Conservation (phyloP, 768 basidiomycete species). For the Albatrellus ellisii region DNA sequence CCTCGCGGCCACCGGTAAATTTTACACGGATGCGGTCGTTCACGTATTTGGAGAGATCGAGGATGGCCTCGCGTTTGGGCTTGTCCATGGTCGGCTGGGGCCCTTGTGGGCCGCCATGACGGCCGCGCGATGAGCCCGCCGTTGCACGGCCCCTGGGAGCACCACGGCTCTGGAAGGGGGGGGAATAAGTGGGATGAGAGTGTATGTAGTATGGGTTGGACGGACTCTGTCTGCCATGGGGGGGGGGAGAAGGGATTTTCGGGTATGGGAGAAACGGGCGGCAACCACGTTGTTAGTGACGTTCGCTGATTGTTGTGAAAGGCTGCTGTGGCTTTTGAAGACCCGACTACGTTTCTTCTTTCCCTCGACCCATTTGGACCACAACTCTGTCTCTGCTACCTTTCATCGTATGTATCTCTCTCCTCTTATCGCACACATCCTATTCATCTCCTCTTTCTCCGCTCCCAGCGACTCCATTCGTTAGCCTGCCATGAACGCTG, state of each 20-base stretch:
- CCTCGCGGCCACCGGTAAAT: slow-evolving; percentile 97
- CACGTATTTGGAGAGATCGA: slow-evolving; percentile 89
- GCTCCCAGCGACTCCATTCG: slow-evolving; percentile 1
- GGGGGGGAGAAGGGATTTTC: neutral
- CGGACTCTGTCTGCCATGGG: slow-evolving; percentile 54
- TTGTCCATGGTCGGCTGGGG: slow-evolving; percentile 47
- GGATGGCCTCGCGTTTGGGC: slow-evolving; percentile 86
- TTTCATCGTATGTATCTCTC: neutral
- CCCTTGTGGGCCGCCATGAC: slow-evolving; percentile 36
- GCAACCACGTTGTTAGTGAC: neutral
- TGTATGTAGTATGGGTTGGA: slow-evolving; percentile 4
- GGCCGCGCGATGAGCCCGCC: slow-evolving; percentile 27
- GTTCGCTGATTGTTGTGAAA: neutral
- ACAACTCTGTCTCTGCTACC: neutral
- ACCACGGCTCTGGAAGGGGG: slow-evolving; percentile 48
- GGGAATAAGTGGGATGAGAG: neutral
- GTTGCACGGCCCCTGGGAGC: slow-evolving; percentile 34
- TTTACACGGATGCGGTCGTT: slow-evolving; percentile 90
- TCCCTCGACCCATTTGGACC: neutral
- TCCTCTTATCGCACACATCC: neutral
- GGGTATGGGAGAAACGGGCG: neutral
- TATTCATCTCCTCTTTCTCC: neutral
- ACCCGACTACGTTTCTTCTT: slow-evolving; percentile 16
- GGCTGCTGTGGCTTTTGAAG: slow-evolving; percentile 16
- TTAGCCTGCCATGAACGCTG: slow-evolving; percentile 67